Evolutionary conservation across 2,329 filamentous ascomycete species (phyloP), one percentile per base, ranked within the genome.

Genomic region (Nigrograna mackinnonii): DNA sequence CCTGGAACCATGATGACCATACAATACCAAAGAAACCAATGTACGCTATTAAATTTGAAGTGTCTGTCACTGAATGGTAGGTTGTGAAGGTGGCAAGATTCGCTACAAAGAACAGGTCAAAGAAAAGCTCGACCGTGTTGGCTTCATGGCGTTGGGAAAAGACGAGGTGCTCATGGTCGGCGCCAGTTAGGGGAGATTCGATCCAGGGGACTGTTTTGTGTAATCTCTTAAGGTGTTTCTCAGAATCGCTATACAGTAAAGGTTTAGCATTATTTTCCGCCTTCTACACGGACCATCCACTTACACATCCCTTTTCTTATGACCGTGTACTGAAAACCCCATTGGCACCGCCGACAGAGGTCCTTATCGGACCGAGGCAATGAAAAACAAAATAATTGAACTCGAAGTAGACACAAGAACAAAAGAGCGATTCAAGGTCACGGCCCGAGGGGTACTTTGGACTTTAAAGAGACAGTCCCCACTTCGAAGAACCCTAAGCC

Each of bases 1-100:
- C 60, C 41, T 70, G 64, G 43, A 68, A 69, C 67, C 67, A 70
- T 7, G 47, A 58, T 5, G 58, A 60, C 67, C 67, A 70, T 7
- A 70, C 42, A 26, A 70, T 64, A 19, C 60, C 64, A 35, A 69
- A 69, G 50, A 70, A 68, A 11, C 66, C 66, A 36, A 69, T 55
- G 44, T 70, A 70, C 20, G 62, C 64, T 16, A 62, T 44, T 1
- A 70, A 44, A 30, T 66, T 63, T 26, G 52, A 41, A 16, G 32
- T 12, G 37, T 68, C 64, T n/a, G 62, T 67, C 37, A 69, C 61
- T 2, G 65, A 66, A 42, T 69, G 66, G 49, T 69, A 68, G 6
- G 66, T 61, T 1, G 67, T 70, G 28, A 69, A 70, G 1, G 66
- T 69, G 22, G 66, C 65, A 16, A 70, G 52, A 39, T 70, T 70